Percentiles rank a stretch among this genome's conserved stretches.
phyloP scores from a whole-genome alignment of 192 early-diverging fungal genomes.

The Umbelopsis ramanniana region DNA sequence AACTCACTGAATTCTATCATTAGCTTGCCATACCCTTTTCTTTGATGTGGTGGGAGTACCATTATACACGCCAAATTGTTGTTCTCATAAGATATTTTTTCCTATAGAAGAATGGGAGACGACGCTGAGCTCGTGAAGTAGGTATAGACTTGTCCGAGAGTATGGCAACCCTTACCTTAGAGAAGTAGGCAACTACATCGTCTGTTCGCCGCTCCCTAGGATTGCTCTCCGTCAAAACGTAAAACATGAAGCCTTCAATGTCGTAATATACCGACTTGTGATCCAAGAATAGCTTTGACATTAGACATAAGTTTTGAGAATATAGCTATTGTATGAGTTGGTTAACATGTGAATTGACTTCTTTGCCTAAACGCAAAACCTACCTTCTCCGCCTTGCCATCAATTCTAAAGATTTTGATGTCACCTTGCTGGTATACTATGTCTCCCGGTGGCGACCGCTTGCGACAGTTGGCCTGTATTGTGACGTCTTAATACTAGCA shows the following conservation, averaged over 20 bases:
- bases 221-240: constrained; percentile 74
- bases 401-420: constrained; percentile 80
- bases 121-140: too few relatives aligned
- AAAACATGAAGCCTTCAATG: constrained; percentile 92
- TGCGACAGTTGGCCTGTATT: constrained; percentile 58
- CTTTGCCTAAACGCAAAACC: background rate
- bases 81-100: constrained; percentile 81
- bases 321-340: constrained; percentile 63
- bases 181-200: constrained; percentile 92
- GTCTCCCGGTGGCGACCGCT: constrained; percentile 73
- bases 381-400: constrained; percentile 86
- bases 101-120: constrained; percentile 48
- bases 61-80: constrained; percentile 94
- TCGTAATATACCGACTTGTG: constrained; percentile 98
- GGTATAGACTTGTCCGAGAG: background rate
- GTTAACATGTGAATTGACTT: background rate
- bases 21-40: constrained; percentile 82
- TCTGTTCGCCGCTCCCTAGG: constrained; percentile 42
- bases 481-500: background rate
- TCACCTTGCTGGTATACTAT: constrained; percentile 79
- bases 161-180: constrained; percentile 67
- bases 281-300: constrained; percentile 95
- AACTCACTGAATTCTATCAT: constrained; percentile 91
- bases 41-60: constrained; percentile 84
- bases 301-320: constrained; percentile 92